phyloP scores from a whole-genome alignment of 345 rosid species.

The Erucastrum elatum region DNA sequence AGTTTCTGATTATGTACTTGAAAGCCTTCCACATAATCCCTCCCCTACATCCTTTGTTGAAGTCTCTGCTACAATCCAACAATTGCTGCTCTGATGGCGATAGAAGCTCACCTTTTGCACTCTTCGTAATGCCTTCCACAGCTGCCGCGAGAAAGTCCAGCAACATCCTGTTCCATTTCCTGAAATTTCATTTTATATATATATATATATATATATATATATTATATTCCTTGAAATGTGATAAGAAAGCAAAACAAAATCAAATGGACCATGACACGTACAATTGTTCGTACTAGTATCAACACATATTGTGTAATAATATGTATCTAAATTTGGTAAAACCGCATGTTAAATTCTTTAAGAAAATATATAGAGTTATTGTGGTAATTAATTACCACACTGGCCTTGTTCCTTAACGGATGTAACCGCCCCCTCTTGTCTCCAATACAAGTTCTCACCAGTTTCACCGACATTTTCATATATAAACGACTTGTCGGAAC shows the following conservation, averaged over 20 bases:
- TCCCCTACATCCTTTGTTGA: background rate
- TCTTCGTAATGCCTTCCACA: background rate
- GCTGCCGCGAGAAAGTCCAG: constrained; percentile 5
- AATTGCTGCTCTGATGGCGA: background rate
- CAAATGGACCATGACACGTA: too few species aligned
- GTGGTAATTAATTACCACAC: constrained; percentile 41
- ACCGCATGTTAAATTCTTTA: too few species aligned
- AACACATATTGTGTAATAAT: too few species aligned
- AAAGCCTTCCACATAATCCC: background rate
- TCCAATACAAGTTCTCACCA: constrained; percentile 49
- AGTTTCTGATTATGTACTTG: background rate
- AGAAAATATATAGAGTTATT: too few species aligned
- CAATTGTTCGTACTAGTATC: too few species aligned
- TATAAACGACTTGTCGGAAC: background rate
- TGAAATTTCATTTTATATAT: background rate
- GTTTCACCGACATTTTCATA: constrained; percentile 25
- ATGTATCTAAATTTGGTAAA: too few species aligned
- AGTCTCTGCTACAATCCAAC: constrained; percentile 3
- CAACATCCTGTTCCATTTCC: background rate
- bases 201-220: background rate
- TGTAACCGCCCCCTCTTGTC: constrained; percentile 47
- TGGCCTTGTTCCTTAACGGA: constrained; percentile 42
- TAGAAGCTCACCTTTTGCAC: background rate
- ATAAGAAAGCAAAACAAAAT: too few species aligned
- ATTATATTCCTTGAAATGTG: too few species aligned